Evolutionary conservation across 2,329 filamentous ascomycete genomes (phyloP), one percentile per base, ranked within the genome.

Genomic region (Arthroderma sp.): DNA sequence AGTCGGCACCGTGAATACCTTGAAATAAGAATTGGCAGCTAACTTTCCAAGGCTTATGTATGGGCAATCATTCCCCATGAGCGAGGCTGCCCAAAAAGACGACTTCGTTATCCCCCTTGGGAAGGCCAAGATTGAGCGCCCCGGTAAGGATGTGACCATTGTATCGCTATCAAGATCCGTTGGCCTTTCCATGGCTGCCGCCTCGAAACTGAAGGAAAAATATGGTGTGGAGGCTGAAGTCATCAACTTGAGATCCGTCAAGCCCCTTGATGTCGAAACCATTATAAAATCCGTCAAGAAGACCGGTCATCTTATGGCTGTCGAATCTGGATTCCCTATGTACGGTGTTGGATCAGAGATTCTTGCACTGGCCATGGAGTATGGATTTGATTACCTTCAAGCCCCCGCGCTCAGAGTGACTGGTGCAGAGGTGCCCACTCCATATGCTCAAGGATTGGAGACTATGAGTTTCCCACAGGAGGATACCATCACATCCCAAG

Each of bases 261-360:
- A 96, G 77, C 91, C 91, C 37, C 77, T 98, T 54, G 91, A 98
- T 60, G 76, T 98, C 48, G 88, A 96, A 68, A 77, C 86, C 54
- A 96, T 98, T 59, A 75, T 96, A 67, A 87, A 93, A 67, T 95
- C 88, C 8, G 81, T 98, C 64, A 96, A 98, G 84, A 98, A 98
- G 82, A 98, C 91, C 11, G 83, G 85, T 64, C 84, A 83, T 60
- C 78, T 98, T 51, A 76, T 98, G 65, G 80, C 80, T 36, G 86
- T 98, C 55, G 89, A 96, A 71, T 95, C 87, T 46, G 91, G 89
- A 53, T 98, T 88, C 78, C 91, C 91, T 51, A 85, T 85, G 59
- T 98, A 88, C 62, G 91, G 91, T 64, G 86, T 98, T 55, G 78
- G 81, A 48, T 78, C 89, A 47, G 91, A 98, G 72, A 87, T 98